Evolutionary conservation across 2,329 filamentous ascomycete species (phyloP).

Genomic region (Fusarium clavum): DNA sequence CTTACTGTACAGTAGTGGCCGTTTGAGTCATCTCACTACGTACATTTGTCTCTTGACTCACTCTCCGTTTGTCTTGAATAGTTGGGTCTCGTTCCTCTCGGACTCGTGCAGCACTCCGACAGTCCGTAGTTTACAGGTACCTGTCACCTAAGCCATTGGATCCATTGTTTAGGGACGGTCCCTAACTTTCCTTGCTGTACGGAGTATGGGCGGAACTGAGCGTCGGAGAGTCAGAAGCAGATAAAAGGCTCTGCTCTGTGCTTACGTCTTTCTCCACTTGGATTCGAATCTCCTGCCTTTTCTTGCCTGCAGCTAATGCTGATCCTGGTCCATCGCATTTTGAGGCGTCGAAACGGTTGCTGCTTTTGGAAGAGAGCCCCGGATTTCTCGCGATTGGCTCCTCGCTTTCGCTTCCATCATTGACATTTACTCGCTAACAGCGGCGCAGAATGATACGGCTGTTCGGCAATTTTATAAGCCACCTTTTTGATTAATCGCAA

Average conservation of each 20-base stretch:
- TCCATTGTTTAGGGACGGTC: not conserved
- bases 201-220: not conserved
- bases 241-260: not conserved
- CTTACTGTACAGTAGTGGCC: not conserved
- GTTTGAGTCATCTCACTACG: slow-evolving; percentile 35
- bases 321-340: slow-evolving; percentile 19
- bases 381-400: slow-evolving; percentile 15
- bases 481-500: not conserved
- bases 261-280: slow-evolving; percentile 23
- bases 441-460: slow-evolving; percentile 19
- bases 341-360: slow-evolving; percentile 40
- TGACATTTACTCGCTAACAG: not conserved
- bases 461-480: slow-evolving; percentile 25
- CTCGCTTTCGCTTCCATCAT: slow-evolving; percentile 11
- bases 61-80: slow-evolving; percentile 14
- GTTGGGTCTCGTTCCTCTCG: slow-evolving; percentile 19
- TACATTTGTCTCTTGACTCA: slow-evolving; percentile 12
- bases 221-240: not conserved
- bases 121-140: slow-evolving; percentile 21
- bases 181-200: not conserved
- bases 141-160: not conserved
- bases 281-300: slow-evolving; percentile 15
- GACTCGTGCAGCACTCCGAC: slow-evolving; percentile 41
- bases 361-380: slow-evolving; percentile 24
- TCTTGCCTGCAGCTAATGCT: slow-evolving; percentile 8